Evolutionary conservation across 768 basidiomycete species (phyloP).

Genomic region (Polyporus arcularius): DNA sequence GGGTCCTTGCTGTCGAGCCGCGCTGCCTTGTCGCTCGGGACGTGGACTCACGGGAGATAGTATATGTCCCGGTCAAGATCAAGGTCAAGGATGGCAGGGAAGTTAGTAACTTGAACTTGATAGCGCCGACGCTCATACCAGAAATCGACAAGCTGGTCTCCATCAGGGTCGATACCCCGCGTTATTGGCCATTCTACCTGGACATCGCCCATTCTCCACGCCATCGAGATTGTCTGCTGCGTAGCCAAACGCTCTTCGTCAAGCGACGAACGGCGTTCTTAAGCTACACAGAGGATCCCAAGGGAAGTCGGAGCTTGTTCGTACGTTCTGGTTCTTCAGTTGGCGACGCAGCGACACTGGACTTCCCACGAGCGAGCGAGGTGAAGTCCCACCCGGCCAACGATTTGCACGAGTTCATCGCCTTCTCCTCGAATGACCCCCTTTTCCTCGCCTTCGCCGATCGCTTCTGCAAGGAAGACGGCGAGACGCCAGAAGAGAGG

Average conservation of each 20-base stretch:
- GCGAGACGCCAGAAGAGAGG: conserved; percentile 57
- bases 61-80: conserved; percentile 91
- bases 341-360: conserved; percentile 82
- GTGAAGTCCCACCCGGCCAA: conserved; percentile 66
- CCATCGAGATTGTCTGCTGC: conserved; percentile 70
- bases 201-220: conserved; percentile 68
- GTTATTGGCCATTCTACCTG: conserved; percentile 93
- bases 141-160: conserved; percentile 81
- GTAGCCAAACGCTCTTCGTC: conserved; percentile 84
- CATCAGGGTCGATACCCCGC: conserved; percentile 88
- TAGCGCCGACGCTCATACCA: conserved; percentile 91
- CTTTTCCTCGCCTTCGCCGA: conserved; percentile 82
- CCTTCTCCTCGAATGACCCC: conserved; percentile 81
- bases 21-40: conserved; percentile 90
- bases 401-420: conserved; percentile 83
- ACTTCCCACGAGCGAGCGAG: conserved; percentile 77
- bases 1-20: conserved; percentile 95
- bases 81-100: conserved; percentile 68
- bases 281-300: conserved; percentile 91
- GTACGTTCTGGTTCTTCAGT: conserved; percentile 84
- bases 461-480: conserved; percentile 65
- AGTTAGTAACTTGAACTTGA: conserved; percentile 71
- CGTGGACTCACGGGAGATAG: conserved; percentile 87
- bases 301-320: conserved; percentile 89
- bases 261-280: conserved; percentile 91